Evolutionary conservation across 2,329 filamentous ascomycete species (phyloP), one percentile per base, ranked within the genome.

Genomic region (Sclerotinia borealis): DNA sequence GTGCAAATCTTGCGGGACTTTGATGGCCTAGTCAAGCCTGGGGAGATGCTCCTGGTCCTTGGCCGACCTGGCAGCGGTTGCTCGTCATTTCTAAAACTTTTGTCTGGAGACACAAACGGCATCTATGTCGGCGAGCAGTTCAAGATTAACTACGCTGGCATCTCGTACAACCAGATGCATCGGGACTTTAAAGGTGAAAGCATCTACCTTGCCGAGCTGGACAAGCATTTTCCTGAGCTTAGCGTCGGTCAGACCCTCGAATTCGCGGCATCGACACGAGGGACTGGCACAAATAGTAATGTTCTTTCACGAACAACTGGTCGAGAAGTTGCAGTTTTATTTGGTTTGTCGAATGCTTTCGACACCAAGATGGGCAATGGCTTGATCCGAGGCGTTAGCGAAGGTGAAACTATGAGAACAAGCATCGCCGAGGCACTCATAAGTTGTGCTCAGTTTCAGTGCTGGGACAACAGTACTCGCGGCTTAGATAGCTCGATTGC

Each of bases 391-490:
- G 90, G 90, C 48, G 82, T 90, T 1, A 87, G 84, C 2, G 87
- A 87, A 25, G 87, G 88, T 31, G 87, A 90, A 72, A 79, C 86
- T 64, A 92, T 93, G 77, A 85, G 91, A 72, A 90, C 93, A 5
- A 89, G 86, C 31, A 91, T 93, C 65, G 89, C 88, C 0, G 90
- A 93, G 74, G 90, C 90, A 64, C 81, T 83, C 0, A 80, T 82
- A 13, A 78, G 77, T 0, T 74, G 79, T 17, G 83, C 85, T 1
- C 85, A 81, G 48, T 79, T 84, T 1, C 86, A 89, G 72, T 88
- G 86, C 64, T 95, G 90, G 90, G 91, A 89, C 64, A 91, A 91
- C 67, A 86, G 82, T 15, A 92, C 89, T 0, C 81, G 83, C 54
- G 90, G 90, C 3, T 79, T 93, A 0, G 90, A 93, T 73, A 86